Conservation (phyloP, 306 rosid genomes). For the Citrullus mucosospermus region DNA sequence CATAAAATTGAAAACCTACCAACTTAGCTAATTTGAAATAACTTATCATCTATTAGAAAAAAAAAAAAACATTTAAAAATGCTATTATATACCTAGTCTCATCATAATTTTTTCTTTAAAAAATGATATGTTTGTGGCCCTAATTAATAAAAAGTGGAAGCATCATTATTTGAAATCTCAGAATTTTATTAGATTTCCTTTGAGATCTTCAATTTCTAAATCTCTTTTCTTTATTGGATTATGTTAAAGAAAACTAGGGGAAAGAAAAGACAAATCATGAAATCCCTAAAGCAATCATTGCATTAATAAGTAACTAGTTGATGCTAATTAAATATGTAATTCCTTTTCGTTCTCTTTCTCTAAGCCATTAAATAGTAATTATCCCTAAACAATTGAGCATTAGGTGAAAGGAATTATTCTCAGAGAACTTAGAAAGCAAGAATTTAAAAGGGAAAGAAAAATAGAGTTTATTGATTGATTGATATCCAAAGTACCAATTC, state of each 20-base stretch:
- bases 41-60: background rate
- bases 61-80: background rate
- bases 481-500: background rate
- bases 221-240: background rate
- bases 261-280: background rate
- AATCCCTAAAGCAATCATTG: background rate
- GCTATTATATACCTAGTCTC: background rate
- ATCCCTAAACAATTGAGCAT: constrained; percentile 4
- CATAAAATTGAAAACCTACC: background rate
- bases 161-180: background rate
- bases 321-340: background rate
- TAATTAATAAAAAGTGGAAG: background rate
- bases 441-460: background rate
- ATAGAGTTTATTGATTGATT: background rate
- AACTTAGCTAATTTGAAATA: background rate
- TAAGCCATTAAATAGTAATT: background rate
- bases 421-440: constrained; percentile 4
- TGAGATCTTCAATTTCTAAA: background rate
- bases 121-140: background rate
- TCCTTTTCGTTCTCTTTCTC: background rate
- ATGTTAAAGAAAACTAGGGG: background rate
- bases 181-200: background rate
- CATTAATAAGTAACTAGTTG: background rate
- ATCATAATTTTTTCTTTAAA: no score
- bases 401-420: constrained; percentile 9